phyloP scores from a whole-genome alignment of 2,329 filamentous ascomycete genomes.

The Fusarium sp. region DNA sequence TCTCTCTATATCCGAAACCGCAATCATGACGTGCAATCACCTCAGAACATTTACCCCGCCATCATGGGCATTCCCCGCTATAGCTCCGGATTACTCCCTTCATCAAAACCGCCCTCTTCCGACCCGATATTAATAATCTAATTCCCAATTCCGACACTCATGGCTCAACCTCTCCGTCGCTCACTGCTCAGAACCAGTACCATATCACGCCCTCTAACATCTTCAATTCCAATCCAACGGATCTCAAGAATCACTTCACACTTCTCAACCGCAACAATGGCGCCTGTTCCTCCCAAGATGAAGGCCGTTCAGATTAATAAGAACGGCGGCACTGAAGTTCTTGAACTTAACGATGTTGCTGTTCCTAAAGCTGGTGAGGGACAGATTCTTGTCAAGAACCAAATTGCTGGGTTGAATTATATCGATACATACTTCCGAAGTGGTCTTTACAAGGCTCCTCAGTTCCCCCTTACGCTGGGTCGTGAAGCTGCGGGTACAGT shows the following conservation, averaged over 20 bases:
- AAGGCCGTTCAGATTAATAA: conserved; percentile 76
- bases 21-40: conserved; percentile 19
- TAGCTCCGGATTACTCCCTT: not conserved
- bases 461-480: conserved; percentile 80
- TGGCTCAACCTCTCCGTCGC: conserved; percentile 37
- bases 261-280: conserved; percentile 66
- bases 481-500: conserved; percentile 83
- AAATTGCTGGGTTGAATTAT: conserved; percentile 84
- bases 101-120: conserved; percentile 15
- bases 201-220: conserved; percentile 1
- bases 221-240: conserved; percentile 14
- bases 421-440: conserved; percentile 93
- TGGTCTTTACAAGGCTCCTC: conserved; percentile 78
- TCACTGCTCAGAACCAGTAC: conserved; percentile 35
- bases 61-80: conserved; percentile 34
- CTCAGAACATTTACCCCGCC: conserved; percentile 41
- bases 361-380: conserved; percentile 77
- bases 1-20: conserved; percentile 4
- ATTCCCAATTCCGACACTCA: conserved; percentile 5
- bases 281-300: conserved; percentile 78
- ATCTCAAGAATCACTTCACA: conserved; percentile 19
- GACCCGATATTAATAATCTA: conserved; percentile 4
- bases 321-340: conserved; percentile 75
- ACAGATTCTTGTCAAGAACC: conserved; percentile 84
- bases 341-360: conserved; percentile 76